Evolutionary conservation across 2,329 filamentous ascomycete genomes (phyloP).

Genomic region (Canariomyces notabilis): DNA sequence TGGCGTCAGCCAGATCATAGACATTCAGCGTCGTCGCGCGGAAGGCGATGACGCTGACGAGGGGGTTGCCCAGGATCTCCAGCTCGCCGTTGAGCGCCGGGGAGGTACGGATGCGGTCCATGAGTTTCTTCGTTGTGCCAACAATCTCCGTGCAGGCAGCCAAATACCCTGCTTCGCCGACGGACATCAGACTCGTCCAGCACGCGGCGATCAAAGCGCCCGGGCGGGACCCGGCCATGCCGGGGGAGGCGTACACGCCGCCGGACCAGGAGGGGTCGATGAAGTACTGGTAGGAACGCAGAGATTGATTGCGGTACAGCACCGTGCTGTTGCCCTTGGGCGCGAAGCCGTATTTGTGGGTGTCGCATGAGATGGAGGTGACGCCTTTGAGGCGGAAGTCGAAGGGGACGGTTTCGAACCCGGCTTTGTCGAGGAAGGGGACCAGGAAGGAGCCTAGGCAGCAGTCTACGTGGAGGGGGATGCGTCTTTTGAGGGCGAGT

Average conservation of each 20-base stretch:
- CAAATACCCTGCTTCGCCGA: constrained; percentile 84
- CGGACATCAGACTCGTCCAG: constrained; percentile 86
- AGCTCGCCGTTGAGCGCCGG: constrained; percentile 67
- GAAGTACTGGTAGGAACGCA: constrained; percentile 93
- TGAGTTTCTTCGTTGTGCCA: constrained; percentile 77
- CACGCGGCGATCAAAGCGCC: constrained; percentile 93
- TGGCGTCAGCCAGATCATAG: constrained; percentile 89
- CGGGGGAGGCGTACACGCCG: constrained; percentile 90
- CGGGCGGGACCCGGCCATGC: constrained; percentile 84
- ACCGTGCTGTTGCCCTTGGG: constrained; percentile 95
- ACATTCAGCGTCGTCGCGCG: constrained; percentile 77
- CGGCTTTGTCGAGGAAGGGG: constrained; percentile 86
- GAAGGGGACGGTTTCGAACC: constrained; percentile 81
- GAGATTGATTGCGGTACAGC: constrained; percentile 74
- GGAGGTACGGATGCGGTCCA: constrained; percentile 64
- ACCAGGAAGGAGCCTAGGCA: constrained; percentile 94
- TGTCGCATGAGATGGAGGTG: constrained; percentile 92
- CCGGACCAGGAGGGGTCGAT: constrained; percentile 92
- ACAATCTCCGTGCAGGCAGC: constrained; percentile 85
- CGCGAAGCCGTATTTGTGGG: constrained; percentile 98
- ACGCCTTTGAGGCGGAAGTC: constrained; percentile 94
- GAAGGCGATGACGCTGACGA: constrained; percentile 90
- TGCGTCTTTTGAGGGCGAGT: constrained; percentile 70
- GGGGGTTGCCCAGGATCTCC: constrained; percentile 73
- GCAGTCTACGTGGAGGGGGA: constrained; percentile 95